These are phyloP conservation scores for Toxoplasma gondii DNA, from an alignment of 169 alveolate genomes.

Conservation along the genomic window DNA sequence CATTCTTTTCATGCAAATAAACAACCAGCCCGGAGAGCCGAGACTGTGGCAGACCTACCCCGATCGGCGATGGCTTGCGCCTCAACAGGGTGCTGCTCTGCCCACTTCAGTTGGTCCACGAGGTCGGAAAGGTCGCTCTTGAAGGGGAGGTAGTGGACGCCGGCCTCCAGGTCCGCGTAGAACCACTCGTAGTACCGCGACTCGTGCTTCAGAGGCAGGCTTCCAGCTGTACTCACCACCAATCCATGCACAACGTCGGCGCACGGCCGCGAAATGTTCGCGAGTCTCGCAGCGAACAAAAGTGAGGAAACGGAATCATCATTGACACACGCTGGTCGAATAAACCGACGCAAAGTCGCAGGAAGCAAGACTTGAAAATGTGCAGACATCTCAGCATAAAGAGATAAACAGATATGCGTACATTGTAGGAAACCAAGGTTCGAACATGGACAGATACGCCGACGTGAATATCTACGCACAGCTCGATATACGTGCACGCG, in stretches of 20 bases:
- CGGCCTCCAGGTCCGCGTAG: constrained; percentile 55
- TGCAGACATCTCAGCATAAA: too few relatives aligned
- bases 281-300: too few relatives aligned
- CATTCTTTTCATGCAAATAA: background rate
- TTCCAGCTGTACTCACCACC: constrained; percentile 50
- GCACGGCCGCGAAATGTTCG: background rate
- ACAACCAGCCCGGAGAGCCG: too few relatives aligned
- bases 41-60: constrained; percentile 24
- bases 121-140: constrained; percentile 49
- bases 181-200: constrained; percentile 67
- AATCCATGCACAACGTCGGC: background rate
- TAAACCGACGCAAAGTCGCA: too few relatives aligned
- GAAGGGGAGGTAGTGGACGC: constrained; percentile 62
- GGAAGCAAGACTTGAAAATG: too few relatives aligned
- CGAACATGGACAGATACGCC: too few relatives aligned
- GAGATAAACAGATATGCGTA: too few relatives aligned
- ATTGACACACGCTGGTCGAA: too few relatives aligned
- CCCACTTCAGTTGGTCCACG: constrained; percentile 64
- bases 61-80: constrained; percentile 53
- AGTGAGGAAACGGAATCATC: too few relatives aligned
- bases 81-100: constrained; percentile 55
- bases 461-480: too few relatives aligned
- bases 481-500: too few relatives aligned
- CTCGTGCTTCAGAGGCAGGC: constrained; percentile 61
- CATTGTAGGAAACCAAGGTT: too few relatives aligned